Conservation (phyloP, 352 stramenopile genomes). For the Globisporangium emineosum region DNA sequence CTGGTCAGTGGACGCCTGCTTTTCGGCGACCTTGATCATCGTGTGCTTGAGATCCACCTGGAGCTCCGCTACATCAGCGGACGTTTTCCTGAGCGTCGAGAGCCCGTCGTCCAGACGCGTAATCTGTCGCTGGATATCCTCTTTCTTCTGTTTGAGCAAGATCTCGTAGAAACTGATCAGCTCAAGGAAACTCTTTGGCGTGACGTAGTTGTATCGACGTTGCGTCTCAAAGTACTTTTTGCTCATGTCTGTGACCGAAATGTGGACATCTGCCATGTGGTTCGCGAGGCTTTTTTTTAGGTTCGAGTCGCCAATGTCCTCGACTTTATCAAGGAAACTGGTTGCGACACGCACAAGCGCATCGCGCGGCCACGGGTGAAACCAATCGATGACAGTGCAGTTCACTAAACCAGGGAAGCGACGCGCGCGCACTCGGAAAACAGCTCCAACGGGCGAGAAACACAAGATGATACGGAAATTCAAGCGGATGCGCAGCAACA, state of each 20-base stretch:
- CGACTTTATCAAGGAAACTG: conserved; percentile 95
- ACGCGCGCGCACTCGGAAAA: conserved; percentile 94
- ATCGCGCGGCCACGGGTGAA: conserved; percentile 96
- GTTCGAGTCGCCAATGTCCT: conserved; percentile 80
- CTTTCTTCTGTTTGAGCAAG: conserved; percentile 93
- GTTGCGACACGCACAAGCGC: conserved; percentile 96
- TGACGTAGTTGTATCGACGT: conserved; percentile 98
- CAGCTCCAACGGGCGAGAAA: conserved; percentile 96
- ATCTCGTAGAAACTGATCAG: conserved; percentile 98
- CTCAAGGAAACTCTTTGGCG: conserved; percentile 98
- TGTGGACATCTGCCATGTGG: conserved; percentile 97
- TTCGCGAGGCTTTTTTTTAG: conserved; percentile 92
- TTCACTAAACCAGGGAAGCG: conserved; percentile 97
- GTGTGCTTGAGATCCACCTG: conserved; percentile 95
- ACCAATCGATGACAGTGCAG: conserved; percentile 97
- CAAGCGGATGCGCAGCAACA: conserved; percentile 90
- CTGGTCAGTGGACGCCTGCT: conserved; percentile 93
- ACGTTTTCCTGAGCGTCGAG: conserved; percentile 95
- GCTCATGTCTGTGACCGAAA: conserved; percentile 95
- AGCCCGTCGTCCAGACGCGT: conserved; percentile 96
- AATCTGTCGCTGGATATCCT: conserved; percentile 94
- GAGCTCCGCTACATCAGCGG: conserved; percentile 94
- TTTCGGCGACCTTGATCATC: conserved; percentile 95
- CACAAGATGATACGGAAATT: conserved; percentile 98
- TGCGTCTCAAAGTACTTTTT: conserved; percentile 95